Evolutionary conservation across 495 filamentous ascomycete species (phyloP).

Genomic region (Neurospora sp.): DNA sequence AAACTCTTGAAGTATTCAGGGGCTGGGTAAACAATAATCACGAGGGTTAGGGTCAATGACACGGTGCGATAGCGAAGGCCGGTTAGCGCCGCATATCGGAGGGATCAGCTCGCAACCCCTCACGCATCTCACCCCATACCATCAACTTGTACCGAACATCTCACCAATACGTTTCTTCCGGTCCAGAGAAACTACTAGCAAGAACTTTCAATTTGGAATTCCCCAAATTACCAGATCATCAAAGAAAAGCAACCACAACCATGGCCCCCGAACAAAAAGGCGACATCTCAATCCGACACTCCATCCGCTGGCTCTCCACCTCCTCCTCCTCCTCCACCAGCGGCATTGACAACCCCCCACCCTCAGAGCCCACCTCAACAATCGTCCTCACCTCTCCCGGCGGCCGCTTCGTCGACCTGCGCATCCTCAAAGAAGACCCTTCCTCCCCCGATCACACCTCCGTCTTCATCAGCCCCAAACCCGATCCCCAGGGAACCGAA

Average conservation of each 20-base stretch:
- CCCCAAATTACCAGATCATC: too few relatives aligned
- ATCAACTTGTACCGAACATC: background rate
- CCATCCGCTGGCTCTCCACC: conserved; percentile 34
- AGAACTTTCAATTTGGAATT: too few relatives aligned
- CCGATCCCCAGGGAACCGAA: background rate
- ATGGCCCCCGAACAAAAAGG: background rate
- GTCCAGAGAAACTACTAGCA: too few relatives aligned
- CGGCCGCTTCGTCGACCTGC: conserved; percentile 41
- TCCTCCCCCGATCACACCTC: background rate
- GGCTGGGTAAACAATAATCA: background rate
- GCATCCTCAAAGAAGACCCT: conserved; percentile 16
- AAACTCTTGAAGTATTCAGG: background rate
- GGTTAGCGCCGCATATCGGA: background rate
- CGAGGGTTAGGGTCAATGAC: background rate
- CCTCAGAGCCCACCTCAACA: conserved; percentile 31
- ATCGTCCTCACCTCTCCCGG: conserved; percentile 40
- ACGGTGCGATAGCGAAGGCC: background rate
- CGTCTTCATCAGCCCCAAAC: background rate
- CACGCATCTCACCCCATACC: background rate
- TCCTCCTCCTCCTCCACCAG: conserved; percentile 14
- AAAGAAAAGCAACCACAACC: background rate
- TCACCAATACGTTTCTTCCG: background rate
- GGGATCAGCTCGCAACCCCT: background rate
- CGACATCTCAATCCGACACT: conserved; percentile 31
- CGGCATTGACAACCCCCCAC: background rate